Base-by-base conservation (phyloP, 352 stramenopile species). In the Globisporangium ultimum region DNA sequence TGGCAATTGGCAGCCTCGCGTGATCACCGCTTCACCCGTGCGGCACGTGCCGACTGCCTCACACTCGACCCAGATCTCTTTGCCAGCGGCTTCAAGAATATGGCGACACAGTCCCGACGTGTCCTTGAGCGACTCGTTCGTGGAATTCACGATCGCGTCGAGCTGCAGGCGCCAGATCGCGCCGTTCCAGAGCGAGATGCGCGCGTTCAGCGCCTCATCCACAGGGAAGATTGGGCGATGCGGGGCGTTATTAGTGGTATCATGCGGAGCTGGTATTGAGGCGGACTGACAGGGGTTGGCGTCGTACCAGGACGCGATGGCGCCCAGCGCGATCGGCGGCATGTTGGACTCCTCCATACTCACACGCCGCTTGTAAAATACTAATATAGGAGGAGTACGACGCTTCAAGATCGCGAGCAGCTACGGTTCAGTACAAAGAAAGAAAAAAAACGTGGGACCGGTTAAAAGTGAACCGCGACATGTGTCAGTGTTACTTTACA, bases 11-110 rank as follows among this genome's bases (percentile, higher is more conserved):
- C 84, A 97, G 9, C 85, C 89, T 21, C 80, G 74, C 12, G 89
- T 96, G 48, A 92, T 62, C n/a, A 92, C 78, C 12, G 88, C 76
- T 36, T 96, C 85, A 28, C 87, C 89, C 10, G 87, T 95, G 58
- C 85, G 83, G 55, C 89, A 97, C 2, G 51, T 53, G 9, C 71
- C 80, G 0, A 55, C 79, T 0, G 81, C 69, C 11, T 71, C 67
- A 61, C 84, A 95, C 60, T 92, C 88, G 49, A 90, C 74, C 53
- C 63, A 73, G 42, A 97, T 87, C 67, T 91, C 65, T 18, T 74
- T 71, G 0, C 88, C 88, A 0, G 88, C 88, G 10, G 82, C 82
- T 28, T 79, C 61, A n/a, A 93, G 56, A 41, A 97, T 66, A 24
- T 72, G 75, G 46, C 71, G 80, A 36, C 77, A 80, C 14, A 91